Base-by-base conservation (phyloP, 306 rosid genomes). In the Acacia confusa region DNA sequence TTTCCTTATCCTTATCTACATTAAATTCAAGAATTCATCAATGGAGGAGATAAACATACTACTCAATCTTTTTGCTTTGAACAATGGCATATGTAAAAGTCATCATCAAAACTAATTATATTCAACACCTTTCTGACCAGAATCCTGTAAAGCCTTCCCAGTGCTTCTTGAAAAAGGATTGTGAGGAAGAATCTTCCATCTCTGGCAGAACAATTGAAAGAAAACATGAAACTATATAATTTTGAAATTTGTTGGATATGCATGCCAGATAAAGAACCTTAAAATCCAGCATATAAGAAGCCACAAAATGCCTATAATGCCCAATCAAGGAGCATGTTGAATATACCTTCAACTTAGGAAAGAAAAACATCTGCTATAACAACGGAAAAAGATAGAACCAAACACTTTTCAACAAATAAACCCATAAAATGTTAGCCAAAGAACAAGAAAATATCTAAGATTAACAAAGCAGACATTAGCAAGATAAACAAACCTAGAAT, bases 101-200 rank as follows among this genome's bases (percentile, higher is more conserved):
- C n/a, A n/a, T n/a, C n/a, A n/a, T n/a, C n/a, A n/a, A n/a, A n/a
- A n/a, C n/a, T n/a, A n/a, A n/a, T n/a, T n/a, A n/a, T n/a, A n/a
- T n/a, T n/a, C n/a, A n/a, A n/a, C n/a, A 85, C 79, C 91, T 81
- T 40, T 91, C 94, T 7, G 81, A 24, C 89, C 89, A 87, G 76
- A 89, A 91, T 13, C 84, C 91, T 83, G 69, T 84, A 82, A 41
- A 86, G 50, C 87, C 90, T 53, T 78, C 88, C 87, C 85, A 84
- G 44, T 86, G 82, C 77, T 28, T 82, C 78, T 12, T 87, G 1
- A 89, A 13, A 70, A 82, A 88, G 24, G 90, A 82, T 65, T 84
- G 83, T 36, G 83, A 34, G 3, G 90, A 80, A 8, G 91, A 78
- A 22, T 86, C 70, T 63, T 41, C 76, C 45, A 67, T 82, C 90